Percentiles rank a stretch among this genome's conserved stretches.
Conservation (phyloP, 2,329 filamentous ascomycete species). For the Beauveria pseudobassiana region DNA sequence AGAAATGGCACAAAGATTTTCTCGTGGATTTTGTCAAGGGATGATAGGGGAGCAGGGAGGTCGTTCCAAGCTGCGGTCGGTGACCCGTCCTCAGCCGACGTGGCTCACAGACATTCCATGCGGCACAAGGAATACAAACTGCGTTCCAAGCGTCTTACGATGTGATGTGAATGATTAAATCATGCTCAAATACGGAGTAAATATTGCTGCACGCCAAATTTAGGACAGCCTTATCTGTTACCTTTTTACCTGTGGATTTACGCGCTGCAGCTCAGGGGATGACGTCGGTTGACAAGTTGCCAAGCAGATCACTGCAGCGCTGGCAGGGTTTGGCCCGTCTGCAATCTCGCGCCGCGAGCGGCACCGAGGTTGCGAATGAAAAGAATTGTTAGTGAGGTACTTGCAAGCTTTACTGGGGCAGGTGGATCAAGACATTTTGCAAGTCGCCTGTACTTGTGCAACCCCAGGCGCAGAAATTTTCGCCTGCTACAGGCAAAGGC, state of each 20-base stretch:
- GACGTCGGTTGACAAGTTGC: not conserved
- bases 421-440: not conserved
- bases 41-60: not conserved
- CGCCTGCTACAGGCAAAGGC: constrained; percentile 12
- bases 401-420: not conserved
- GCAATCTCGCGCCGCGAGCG: not conserved
- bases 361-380: not conserved
- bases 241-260: not conserved
- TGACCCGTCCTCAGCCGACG: no score
- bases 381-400: constrained; percentile 34
- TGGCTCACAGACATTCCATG: not conserved
- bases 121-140: not conserved
- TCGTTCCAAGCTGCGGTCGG: no score
- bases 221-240: no score
- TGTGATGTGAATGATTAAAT: not conserved
- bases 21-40: not conserved
- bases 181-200: not conserved
- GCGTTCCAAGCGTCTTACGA: not conserved
- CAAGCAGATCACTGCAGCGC: no score
- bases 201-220: not conserved
- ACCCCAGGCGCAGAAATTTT: constrained; percentile 25
- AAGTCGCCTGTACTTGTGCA: constrained; percentile 20
- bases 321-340: not conserved
- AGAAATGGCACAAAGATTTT: not conserved
- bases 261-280: not conserved